Evolutionary conservation across 2,329 filamentous ascomycete genomes (phyloP).

Genomic region (Remersonia thermophila): DNA sequence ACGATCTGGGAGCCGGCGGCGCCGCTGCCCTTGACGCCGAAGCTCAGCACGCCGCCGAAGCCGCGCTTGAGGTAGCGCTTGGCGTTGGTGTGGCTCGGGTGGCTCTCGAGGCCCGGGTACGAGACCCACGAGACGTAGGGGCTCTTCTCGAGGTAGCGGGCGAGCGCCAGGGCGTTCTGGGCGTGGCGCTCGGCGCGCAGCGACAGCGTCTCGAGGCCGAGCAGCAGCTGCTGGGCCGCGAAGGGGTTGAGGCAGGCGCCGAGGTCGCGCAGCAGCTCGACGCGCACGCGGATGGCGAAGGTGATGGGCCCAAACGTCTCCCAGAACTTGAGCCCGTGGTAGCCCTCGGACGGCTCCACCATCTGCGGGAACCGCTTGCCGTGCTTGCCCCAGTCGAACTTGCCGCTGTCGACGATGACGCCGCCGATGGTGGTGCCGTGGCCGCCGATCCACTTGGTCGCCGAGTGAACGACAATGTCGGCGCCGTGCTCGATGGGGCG

Average conservation of each 20-base stretch:
- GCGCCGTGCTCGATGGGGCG: slow-evolving; percentile 82
- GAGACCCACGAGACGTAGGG: slow-evolving; percentile 84
- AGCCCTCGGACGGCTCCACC: slow-evolving; percentile 74
- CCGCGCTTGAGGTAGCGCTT: slow-evolving; percentile 80
- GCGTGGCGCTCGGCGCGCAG: slow-evolving; percentile 79
- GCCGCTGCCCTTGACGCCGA: slow-evolving; percentile 83
- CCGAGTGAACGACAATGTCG: slow-evolving; percentile 88
- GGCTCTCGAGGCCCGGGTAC: slow-evolving; percentile 77
- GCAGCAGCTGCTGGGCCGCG: slow-evolving; percentile 78
- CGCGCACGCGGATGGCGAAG: slow-evolving; percentile 74
- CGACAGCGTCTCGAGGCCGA: slow-evolving; percentile 82
- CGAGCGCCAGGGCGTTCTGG: slow-evolving; percentile 67
- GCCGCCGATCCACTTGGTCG: slow-evolving; percentile 94
- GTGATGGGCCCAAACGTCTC: slow-evolving; percentile 76
- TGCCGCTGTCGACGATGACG: slow-evolving; percentile 75
- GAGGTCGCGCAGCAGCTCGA: slow-evolving; percentile 82
- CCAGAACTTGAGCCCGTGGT: slow-evolving; percentile 90
- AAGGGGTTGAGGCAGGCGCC: slow-evolving; percentile 79
- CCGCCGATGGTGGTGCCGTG: slow-evolving; percentile 88
- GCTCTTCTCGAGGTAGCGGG: slow-evolving; percentile 72
- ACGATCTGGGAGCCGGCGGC: slow-evolving; percentile 78
- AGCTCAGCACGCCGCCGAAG: slow-evolving; percentile 81
- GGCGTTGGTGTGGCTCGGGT: slow-evolving; percentile 65
- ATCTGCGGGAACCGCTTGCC: slow-evolving; percentile 83
- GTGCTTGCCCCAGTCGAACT: slow-evolving; percentile 87